phyloP scores from a whole-genome alignment of 2,329 filamentous ascomycete genomes.

The Curvularia sp. region DNA sequence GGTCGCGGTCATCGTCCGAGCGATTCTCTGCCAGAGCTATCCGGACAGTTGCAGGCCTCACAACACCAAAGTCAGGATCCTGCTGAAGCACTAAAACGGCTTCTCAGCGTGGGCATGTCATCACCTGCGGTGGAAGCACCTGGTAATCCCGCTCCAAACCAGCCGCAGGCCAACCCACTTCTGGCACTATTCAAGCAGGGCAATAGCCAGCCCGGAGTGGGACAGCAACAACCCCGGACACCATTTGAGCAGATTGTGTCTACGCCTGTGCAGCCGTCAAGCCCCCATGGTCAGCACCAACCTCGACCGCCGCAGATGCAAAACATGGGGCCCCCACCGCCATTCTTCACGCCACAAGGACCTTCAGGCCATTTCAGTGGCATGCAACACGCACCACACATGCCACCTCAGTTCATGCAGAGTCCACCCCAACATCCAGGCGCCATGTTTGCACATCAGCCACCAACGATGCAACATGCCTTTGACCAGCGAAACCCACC shows the following conservation, averaged over 20 bases:
- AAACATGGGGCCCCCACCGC: slow-evolving; percentile 58
- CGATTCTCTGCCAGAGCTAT: slow-evolving; percentile 44
- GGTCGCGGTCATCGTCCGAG: slow-evolving; percentile 37
- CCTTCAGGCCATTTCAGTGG: slow-evolving; percentile 34
- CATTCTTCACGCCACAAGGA: slow-evolving; percentile 55
- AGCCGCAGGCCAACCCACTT: slow-evolving; percentile 55
- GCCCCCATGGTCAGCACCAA: slow-evolving; percentile 62
- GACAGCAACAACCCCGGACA: slow-evolving; percentile 48
- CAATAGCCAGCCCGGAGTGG: slow-evolving; percentile 24
- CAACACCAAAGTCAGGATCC: slow-evolving; percentile 51
- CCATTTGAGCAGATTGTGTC: slow-evolving; percentile 63
- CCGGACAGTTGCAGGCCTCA: slow-evolving; percentile 27
- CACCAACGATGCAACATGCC: slow-evolving; percentile 34
- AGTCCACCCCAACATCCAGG: slow-evolving; percentile 19
- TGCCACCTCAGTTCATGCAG: slow-evolving; percentile 32
- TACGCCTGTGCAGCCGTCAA: slow-evolving; percentile 62
- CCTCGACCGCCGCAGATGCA: slow-evolving; percentile 61
- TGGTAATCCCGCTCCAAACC: slow-evolving; percentile 37
- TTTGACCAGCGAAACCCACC: slow-evolving; percentile 24
- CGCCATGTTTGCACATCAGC: slow-evolving; percentile 20
- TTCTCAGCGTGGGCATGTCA: slow-evolving; percentile 56
- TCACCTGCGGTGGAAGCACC: slow-evolving; percentile 47
- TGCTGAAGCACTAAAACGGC: slow-evolving; percentile 61
- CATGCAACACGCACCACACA: slow-evolving; percentile 31
- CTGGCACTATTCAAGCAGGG: slow-evolving; percentile 61